These are phyloP conservation scores for Leishmania lainsoni DNA, from an alignment of 208 protist genomes.

Conservation along the genomic window DNA sequence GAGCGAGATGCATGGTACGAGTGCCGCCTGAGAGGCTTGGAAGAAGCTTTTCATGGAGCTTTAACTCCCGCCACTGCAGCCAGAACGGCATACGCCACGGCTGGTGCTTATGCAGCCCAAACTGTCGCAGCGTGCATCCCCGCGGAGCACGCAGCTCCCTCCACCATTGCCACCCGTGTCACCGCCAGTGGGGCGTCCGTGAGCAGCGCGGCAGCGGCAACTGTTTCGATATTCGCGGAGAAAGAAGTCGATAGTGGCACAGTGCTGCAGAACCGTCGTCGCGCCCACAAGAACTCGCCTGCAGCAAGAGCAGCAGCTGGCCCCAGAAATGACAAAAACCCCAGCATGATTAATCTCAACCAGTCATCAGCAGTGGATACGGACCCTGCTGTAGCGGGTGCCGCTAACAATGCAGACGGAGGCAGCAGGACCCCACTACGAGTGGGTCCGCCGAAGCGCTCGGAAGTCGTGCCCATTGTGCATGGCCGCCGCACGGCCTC, in stretches of 20 bases:
- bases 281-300: background rate
- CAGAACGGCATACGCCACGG: background rate
- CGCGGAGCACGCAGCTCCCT: slow-evolving; percentile 1
- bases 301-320: background rate
- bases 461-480: slow-evolving; percentile 11
- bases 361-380: background rate
- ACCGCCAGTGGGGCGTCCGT: background rate
- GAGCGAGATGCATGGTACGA: slow-evolving; percentile 52
- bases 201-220: background rate
- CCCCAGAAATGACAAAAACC: background rate
- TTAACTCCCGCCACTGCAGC: background rate
- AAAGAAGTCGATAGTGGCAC: background rate
- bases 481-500: slow-evolving; percentile 23
- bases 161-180: background rate
- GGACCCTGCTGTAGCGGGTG: background rate
- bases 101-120: background rate
- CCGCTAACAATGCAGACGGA: background rate
- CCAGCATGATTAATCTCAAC: background rate
- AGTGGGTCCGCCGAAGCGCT: slow-evolving; percentile 5
- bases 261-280: background rate
- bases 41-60: slow-evolving; percentile 9
- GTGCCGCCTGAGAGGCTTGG: slow-evolving; percentile 48
- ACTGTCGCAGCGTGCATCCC: background rate
- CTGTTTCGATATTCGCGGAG: background rate
- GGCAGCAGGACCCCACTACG: slow-evolving; percentile 5